phyloP scores from a whole-genome alignment of 1,139 yeast genomes.

The Dujonia santamariae region DNA sequence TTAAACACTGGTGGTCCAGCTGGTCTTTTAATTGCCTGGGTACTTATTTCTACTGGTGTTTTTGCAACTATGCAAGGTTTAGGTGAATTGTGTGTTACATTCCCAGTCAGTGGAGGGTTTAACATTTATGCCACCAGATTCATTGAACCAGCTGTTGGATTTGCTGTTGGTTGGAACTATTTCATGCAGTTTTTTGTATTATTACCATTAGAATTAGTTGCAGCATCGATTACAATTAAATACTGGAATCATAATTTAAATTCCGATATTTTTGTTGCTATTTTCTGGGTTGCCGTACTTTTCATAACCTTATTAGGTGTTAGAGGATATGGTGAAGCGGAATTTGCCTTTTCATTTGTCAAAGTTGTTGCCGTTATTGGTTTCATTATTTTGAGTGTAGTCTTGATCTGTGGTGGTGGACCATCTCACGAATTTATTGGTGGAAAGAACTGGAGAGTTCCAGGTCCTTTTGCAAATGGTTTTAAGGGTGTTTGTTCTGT shows the following conservation, averaged over 20 bases:
- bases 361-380: slow-evolving; percentile 41
- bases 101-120: slow-evolving; percentile 40
- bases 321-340: slow-evolving; percentile 45
- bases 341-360: slow-evolving; percentile 34
- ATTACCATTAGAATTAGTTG: slow-evolving; percentile 35
- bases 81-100: slow-evolving; percentile 37
- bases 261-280: slow-evolving; percentile 38
- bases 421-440: slow-evolving; percentile 37
- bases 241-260: slow-evolving; percentile 38
- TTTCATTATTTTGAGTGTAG: slow-evolving; percentile 39
- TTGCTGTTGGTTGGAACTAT: slow-evolving; percentile 46
- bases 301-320: slow-evolving; percentile 40
- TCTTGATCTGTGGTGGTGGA: slow-evolving; percentile 41
- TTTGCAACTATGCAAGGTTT: slow-evolving; percentile 39
- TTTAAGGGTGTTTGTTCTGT: slow-evolving; percentile 41
- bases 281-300: slow-evolving; percentile 35
- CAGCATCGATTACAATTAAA: slow-evolving; percentile 38
- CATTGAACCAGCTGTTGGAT: slow-evolving; percentile 39
- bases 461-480: slow-evolving; percentile 43
- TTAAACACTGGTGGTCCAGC: slow-evolving; percentile 64
- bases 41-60: slow-evolving; percentile 23
- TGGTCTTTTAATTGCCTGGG: slow-evolving; percentile 55
- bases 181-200: slow-evolving; percentile 37
- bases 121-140: slow-evolving; percentile 38
- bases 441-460: slow-evolving; percentile 36